A percentile compares a stretch with the other conserved stretches of the same genome.
phyloP scores from a whole-genome alignment of 352 stramenopile species.

The Thraustochytrium striatum region DNA sequence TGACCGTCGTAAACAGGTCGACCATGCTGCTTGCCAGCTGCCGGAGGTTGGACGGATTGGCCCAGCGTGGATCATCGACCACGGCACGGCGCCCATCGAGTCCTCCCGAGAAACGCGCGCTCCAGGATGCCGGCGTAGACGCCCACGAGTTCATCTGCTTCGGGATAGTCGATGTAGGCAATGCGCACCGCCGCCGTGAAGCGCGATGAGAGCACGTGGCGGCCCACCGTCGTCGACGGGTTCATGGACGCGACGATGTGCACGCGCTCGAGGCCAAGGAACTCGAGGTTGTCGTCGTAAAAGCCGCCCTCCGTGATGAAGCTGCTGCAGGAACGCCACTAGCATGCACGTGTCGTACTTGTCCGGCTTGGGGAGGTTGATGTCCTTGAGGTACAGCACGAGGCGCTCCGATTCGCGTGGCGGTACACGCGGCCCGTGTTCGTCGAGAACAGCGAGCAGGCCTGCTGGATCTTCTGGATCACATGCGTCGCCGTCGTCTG shows the following conservation, averaged over 20 bases:
- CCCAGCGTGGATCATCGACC: conserved; percentile 1
- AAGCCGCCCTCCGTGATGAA: conserved; percentile 93
- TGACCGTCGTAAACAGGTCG: conserved; percentile 79
- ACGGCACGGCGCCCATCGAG: neutral
- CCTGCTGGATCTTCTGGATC: conserved; percentile 87
- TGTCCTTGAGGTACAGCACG: conserved; percentile 91
- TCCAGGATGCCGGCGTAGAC: conserved; percentile 83
- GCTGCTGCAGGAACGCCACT: conserved; percentile 89
- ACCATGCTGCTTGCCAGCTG: conserved; percentile 79
- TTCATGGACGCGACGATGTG: conserved; percentile 91
- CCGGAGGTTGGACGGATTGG: conserved; percentile 61
- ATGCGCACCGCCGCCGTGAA: conserved; percentile 90
- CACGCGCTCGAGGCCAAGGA: conserved; percentile 84
- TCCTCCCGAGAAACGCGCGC: conserved; percentile 62
- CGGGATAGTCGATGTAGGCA: conserved; percentile 81
- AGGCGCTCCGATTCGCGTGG: conserved; percentile 82
- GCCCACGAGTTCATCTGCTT: conserved; percentile 74
- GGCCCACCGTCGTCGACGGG: conserved; percentile 79
- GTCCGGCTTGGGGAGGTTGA: conserved; percentile 88
- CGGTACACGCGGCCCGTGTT: conserved; percentile 82
- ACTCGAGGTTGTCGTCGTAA: conserved; percentile 88
- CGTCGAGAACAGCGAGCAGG: conserved; percentile 85
- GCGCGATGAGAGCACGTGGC: conserved; percentile 79
- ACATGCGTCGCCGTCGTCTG: conserved; percentile 86
- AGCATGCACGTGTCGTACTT: conserved; percentile 93